Percentiles rank a stretch among this genome's conserved stretches.
Conservation (phyloP, 2,329 filamentous ascomycete genomes). For the Diaporthe destruens region DNA sequence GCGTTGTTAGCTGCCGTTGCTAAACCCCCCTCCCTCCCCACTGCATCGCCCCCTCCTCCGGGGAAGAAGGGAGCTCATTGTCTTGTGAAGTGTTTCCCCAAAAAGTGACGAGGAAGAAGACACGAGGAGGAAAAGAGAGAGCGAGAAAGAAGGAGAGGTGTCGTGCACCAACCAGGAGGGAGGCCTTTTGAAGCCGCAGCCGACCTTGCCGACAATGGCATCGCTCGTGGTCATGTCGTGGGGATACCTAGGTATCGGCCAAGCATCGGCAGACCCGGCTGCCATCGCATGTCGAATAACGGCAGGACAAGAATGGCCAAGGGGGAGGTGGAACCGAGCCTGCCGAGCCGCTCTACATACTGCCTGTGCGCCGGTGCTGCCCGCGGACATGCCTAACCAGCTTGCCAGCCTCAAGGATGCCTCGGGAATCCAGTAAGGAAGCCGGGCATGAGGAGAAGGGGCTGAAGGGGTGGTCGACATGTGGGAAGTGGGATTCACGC, state of each 20-base stretch:
- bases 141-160: conserved; percentile 11
- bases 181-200: not conserved
- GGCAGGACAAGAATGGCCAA: not conserved
- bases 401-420: not conserved
- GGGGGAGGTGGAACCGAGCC: not conserved
- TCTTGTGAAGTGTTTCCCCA: too few species aligned
- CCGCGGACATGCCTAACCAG: too few species aligned
- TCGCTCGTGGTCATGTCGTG: not conserved
- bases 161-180: conserved; percentile 15
- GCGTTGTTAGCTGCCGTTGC: conserved; percentile 27
- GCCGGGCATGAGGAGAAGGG: not conserved
- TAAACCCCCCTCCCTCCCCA: not conserved
- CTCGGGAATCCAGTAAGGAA: not conserved
- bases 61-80: too few species aligned
- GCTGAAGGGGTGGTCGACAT: conserved; percentile 15
- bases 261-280: not conserved
- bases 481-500: conserved; percentile 13
- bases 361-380: too few species aligned
- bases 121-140: not conserved
- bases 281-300: not conserved
- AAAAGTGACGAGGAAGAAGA: too few species aligned
- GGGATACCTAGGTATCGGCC: not conserved
- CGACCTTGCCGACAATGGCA: conserved; percentile 10
- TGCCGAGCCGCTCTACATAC: not conserved
- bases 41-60: too few species aligned